Conservation (phyloP, 106 monocot genomes). For the Iris macrosiphon region DNA sequence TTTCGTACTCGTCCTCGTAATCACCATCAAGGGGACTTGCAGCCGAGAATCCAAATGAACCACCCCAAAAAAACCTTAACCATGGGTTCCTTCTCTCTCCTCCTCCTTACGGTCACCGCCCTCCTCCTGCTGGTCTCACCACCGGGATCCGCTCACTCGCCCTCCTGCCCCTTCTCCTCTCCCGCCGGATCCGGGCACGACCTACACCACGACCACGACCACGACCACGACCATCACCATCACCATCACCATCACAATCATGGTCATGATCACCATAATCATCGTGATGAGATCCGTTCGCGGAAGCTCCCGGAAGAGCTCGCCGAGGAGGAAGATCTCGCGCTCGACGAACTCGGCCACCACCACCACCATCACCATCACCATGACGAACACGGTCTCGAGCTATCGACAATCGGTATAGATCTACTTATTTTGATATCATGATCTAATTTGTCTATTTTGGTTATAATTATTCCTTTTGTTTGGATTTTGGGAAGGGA, state of each 20-base stretch:
- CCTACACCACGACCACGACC: constrained; percentile 20
- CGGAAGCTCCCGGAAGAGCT: constrained; percentile 81
- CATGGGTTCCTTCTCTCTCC: background rate
- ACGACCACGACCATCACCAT: constrained; percentile 24
- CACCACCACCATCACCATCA: constrained; percentile 28
- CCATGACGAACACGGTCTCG: constrained; percentile 5
- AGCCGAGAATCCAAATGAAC: constrained; percentile 10
- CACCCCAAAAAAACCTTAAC: constrained; percentile 1
- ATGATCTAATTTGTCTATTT: background rate
- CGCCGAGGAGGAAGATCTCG: constrained; percentile 92
- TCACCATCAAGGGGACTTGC: constrained; percentile 56
- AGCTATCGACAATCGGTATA: constrained; percentile 38
- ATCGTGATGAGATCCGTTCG: constrained; percentile 19
- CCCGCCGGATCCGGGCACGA: constrained; percentile 11
- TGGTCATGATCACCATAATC: constrained; percentile 12
- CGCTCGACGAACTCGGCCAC: constrained; percentile 21
- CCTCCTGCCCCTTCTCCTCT: constrained; percentile 39
- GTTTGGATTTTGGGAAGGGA: constrained; percentile 26
- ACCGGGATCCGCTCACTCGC: background rate
- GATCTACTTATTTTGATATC: background rate
- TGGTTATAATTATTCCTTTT: background rate
- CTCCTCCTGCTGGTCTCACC: constrained; percentile 1
- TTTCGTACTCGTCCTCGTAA: constrained; percentile 50
- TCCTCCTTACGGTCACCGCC: constrained; percentile 21
- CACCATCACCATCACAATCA: constrained; percentile 24